A percentile compares a stretch with the other conserved stretches of the same genome.
These are phyloP conservation scores for Medicago lupulina DNA, from an alignment of 306 rosid genomes.

Conservation along the genomic window DNA sequence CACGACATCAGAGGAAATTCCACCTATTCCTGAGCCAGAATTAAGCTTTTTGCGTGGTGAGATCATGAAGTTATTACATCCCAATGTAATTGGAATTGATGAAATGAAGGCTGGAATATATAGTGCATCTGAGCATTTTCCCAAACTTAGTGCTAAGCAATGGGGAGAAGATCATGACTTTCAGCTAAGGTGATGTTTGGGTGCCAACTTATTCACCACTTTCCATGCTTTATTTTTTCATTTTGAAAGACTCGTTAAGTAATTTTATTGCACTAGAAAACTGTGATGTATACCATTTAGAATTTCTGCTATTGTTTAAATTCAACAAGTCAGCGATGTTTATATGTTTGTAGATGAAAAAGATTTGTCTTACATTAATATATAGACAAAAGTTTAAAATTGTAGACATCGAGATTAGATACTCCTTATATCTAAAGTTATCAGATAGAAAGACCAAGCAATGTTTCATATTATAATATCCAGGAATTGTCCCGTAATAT, in stretches of 20 bases:
- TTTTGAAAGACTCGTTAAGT: constrained; percentile 2
- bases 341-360: constrained; percentile 25
- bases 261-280: constrained; percentile 32
- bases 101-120: constrained; percentile 64
- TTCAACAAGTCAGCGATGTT: constrained; percentile 21
- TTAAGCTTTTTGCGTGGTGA: constrained; percentile 77
- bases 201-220: constrained; percentile 41
- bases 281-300: constrained; percentile 32
- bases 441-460: constrained; percentile 11
- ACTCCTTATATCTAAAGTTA: constrained; percentile 3
- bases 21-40: constrained; percentile 97
- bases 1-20: constrained; percentile 92
- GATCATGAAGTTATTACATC: constrained; percentile 71
- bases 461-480: background rate
- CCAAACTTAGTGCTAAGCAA: constrained; percentile 68
- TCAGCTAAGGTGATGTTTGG: constrained; percentile 82
- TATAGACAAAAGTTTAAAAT: constrained; percentile 1
- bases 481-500: constrained; percentile 2
- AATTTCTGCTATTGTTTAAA: constrained; percentile 1
- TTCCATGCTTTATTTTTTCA: constrained; percentile 27
- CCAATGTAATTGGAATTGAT: constrained; percentile 93
- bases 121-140: constrained; percentile 60
- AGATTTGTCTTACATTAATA: constrained; percentile 27
- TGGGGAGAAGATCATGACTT: constrained; percentile 98
- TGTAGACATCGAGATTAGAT: background rate